phyloP scores from a whole-genome alignment of 2,329 filamentous ascomycete species.

The Cercospora janseana region DNA sequence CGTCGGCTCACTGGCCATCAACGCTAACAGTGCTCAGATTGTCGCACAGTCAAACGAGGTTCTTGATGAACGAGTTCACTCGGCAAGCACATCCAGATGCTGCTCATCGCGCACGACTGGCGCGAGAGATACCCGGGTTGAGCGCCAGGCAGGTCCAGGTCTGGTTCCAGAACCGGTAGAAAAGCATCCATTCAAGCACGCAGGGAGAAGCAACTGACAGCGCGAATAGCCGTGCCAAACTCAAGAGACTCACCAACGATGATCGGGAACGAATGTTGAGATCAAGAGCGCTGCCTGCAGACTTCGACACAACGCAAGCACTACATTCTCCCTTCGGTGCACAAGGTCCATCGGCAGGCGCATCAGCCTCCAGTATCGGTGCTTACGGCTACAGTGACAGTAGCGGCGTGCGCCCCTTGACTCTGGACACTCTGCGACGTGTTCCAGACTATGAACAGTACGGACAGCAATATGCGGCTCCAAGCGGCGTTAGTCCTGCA shows the following conservation, averaged over 20 bases:
- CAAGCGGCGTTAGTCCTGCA: slow-evolving; percentile 64
- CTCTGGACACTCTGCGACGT: slow-evolving; percentile 66
- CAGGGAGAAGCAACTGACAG: slow-evolving; percentile 15
- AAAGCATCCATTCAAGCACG: background rate
- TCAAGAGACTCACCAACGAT: slow-evolving; percentile 60
- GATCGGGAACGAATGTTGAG: slow-evolving; percentile 62
- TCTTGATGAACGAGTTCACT: slow-evolving; percentile 94
- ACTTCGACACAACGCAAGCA: slow-evolving; percentile 60
- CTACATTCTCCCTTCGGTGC: slow-evolving; percentile 55
- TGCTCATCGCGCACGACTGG: slow-evolving; percentile 80
- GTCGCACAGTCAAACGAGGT: slow-evolving; percentile 95
- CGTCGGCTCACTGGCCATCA: slow-evolving; percentile 9
- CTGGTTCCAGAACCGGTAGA: slow-evolving; percentile 95
- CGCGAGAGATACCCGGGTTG: slow-evolving; percentile 84
- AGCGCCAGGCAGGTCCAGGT: slow-evolving; percentile 93
- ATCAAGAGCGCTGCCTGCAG: slow-evolving; percentile 58
- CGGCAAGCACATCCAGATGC: slow-evolving; percentile 93
- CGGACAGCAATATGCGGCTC: slow-evolving; percentile 58
- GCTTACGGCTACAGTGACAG: slow-evolving; percentile 48
- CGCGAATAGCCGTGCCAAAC: slow-evolving; percentile 54
- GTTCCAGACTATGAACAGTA: slow-evolving; percentile 64
- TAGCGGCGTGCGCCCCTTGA: slow-evolving; percentile 65
- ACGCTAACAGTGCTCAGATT: slow-evolving; percentile 55
- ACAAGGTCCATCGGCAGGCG: slow-evolving; percentile 45
- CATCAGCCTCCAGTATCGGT: slow-evolving; percentile 49